Evolutionary conservation across 148 eudicot species (phyloP), one percentile per base, ranked within the genome.

Genomic region (Silene uniflora): DNA sequence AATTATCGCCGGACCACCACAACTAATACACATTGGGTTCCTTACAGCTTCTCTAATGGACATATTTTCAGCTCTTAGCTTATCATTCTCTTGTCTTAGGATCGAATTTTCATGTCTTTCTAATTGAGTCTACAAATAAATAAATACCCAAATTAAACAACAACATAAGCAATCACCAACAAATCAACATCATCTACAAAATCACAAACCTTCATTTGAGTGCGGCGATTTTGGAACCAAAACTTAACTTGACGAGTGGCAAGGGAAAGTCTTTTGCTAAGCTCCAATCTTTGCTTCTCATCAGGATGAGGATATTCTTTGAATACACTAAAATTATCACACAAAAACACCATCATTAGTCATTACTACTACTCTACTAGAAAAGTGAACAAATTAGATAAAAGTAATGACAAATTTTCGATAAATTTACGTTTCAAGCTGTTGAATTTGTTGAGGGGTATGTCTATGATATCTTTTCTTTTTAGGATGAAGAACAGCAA

Each of bases 271-370:
- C 91, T 89, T 69, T 73, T 90, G 81, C 98, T 91, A 12, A 94
- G 96, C 87, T 94, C 98, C 82, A 87, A 70, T 81, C 98, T 85
- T 91, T 91, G 98, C 73, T 91, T 94, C 84, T 94, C 98, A 89
- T 94, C 98, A 61, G 98, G 98, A 77, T 94, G 98, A 70, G 98
- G 98, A 73, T 96, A 94, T 88, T 91, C 97, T 62, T 94, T 94
- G 82, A 92, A 94, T 64, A 94, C 85, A 78, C 98, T 94, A 63
- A 27, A 7, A 0, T 17, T 10, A 12, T 61, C 12, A 62, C 49
- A 7, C 64, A 73, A 72, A 67, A 67, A 72, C 39, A 69, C 58
- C 65, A 73, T 72, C 55, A 74, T 42, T 25, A 56, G n/a, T n/a
- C n/a, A n/a, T n/a, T n/a, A n/a, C n/a, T n/a, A n/a, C n/a, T n/a